Evolutionary conservation across 257 asterid genomes (phyloP).

Genomic region (Solanum commersonii): DNA sequence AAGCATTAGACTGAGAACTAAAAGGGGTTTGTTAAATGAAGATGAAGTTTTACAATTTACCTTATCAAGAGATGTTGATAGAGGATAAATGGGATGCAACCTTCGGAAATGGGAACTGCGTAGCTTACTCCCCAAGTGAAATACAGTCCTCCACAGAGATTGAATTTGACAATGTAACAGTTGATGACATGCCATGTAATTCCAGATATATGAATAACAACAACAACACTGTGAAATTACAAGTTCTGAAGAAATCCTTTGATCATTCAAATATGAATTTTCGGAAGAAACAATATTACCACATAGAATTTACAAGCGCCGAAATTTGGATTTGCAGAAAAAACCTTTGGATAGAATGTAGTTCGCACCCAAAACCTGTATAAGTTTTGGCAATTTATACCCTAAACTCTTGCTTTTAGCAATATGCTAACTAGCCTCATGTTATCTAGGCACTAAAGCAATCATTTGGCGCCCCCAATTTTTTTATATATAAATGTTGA

Average conservation of each 20-base stretch:
- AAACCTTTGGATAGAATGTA: not conserved
- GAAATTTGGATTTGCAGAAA: not conserved
- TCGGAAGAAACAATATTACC: not conserved
- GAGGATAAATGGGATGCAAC: constrained; percentile 18
- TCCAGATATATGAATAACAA: not conserved
- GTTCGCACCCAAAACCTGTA: not conserved
- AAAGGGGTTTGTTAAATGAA: not conserved
- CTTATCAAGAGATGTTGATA: constrained; percentile 15
- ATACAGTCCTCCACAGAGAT: constrained; percentile 29
- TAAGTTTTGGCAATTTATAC: not conserved
- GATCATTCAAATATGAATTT: not conserved
- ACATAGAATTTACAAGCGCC: not conserved
- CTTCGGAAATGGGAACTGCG: constrained; percentile 1
- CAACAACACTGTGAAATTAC: not conserved
- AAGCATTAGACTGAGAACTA: not conserved
- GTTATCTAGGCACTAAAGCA: no score
- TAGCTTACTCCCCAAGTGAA: constrained; percentile 24
- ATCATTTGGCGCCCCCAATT: no score
- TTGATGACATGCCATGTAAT: constrained; percentile 49
- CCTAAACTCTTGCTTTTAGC: not conserved
- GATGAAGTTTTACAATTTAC: constrained; percentile 11
- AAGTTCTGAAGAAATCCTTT: not conserved
- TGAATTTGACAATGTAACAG: constrained; percentile 28
- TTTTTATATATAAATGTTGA: not conserved
- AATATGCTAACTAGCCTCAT: not conserved